Evolutionary conservation across 768 basidiomycete genomes (phyloP).

Genomic region (Lactifluus hygrophoroides): DNA sequence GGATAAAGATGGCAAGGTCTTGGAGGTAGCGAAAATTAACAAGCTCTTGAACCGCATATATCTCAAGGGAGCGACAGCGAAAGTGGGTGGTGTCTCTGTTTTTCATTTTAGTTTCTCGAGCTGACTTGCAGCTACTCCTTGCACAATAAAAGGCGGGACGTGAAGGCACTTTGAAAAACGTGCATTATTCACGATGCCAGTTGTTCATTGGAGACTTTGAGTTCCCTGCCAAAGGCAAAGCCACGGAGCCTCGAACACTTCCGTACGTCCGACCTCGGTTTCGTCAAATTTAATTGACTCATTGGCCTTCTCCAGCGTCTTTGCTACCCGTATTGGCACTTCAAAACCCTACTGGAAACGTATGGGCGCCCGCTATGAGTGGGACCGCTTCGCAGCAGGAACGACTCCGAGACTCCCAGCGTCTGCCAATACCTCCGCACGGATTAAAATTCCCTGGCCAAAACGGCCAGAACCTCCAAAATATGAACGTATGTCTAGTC

Average conservation of each 20-base stretch:
- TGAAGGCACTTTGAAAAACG: conserved; percentile 6
- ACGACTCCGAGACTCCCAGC: conserved; percentile 51
- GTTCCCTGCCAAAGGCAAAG: conserved; percentile 36
- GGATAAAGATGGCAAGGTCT: conserved; percentile 48
- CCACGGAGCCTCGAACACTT: conserved; percentile 21
- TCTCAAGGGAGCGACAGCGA: conserved; percentile 40
- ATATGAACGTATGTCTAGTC: conserved; percentile 36
- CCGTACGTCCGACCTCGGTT: conserved; percentile 23
- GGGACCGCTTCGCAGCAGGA: conserved; percentile 62
- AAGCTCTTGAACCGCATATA: conserved; percentile 59
- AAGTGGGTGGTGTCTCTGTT: conserved; percentile 22
- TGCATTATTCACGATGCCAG: conserved; percentile 73
- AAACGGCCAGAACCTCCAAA: conserved; percentile 34
- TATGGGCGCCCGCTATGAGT: conserved; percentile 48
- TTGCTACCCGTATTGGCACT: conserved; percentile 62
- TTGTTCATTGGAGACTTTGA: conserved; percentile 63
- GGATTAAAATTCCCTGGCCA: conserved; percentile 65
- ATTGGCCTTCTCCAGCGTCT: conserved; percentile 44
- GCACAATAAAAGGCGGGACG: conserved; percentile 23
- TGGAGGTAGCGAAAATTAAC: conserved; percentile 69
- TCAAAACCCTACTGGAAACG: conserved; percentile 53
- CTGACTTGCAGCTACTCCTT: conserved; percentile 2
- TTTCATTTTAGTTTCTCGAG: neutral
- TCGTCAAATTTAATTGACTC: neutral
- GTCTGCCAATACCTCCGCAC: conserved; percentile 22